These are phyloP conservation scores for Ceratocystis huliohia DNA, from an alignment of 2,329 filamentous ascomycete species.

Conservation along the genomic window DNA sequence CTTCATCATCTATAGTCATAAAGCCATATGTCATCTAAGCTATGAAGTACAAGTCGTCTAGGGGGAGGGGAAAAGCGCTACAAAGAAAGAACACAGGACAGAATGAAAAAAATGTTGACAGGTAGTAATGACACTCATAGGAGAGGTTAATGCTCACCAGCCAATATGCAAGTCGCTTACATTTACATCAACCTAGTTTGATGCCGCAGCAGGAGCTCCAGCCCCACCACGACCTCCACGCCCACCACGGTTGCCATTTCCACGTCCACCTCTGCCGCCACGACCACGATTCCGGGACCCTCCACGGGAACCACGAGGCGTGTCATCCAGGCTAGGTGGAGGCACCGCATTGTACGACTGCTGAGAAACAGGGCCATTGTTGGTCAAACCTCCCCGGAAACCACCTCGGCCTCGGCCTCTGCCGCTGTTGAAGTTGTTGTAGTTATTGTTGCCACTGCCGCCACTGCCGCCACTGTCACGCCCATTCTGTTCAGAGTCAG, in stretches of 20 bases:
- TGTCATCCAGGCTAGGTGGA: conserved; percentile 43
- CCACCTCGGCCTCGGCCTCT: conserved; percentile 26
- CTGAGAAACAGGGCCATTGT: neutral
- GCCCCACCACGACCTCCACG: conserved; percentile 27
- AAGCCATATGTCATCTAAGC: neutral
- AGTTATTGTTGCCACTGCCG: conserved; percentile 25
- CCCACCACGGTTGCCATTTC: conserved; percentile 30
- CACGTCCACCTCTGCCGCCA: conserved; percentile 26
- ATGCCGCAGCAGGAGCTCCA: conserved; percentile 14
- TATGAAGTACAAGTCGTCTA: neutral
- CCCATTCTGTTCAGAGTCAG: conserved; percentile 18
- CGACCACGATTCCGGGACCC: conserved; percentile 28
- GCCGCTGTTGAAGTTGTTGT: conserved; percentile 20
- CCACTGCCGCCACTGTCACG: conserved; percentile 23
- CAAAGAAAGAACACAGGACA: neutral
- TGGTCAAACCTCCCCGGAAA: conserved; percentile 19
- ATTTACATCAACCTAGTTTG: conserved; percentile 21
- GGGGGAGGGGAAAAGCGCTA: neutral
- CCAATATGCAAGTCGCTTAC: conserved; percentile 1
- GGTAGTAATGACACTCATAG: neutral
- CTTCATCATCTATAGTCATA: neutral
- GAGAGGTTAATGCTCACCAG: neutral
- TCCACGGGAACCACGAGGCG: conserved; percentile 29
- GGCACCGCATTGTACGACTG: conserved; percentile 42
- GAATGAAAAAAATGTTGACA: neutral